phyloP scores from a whole-genome alignment of 1,139 yeast genomes.

The Pichia terricola region DNA sequence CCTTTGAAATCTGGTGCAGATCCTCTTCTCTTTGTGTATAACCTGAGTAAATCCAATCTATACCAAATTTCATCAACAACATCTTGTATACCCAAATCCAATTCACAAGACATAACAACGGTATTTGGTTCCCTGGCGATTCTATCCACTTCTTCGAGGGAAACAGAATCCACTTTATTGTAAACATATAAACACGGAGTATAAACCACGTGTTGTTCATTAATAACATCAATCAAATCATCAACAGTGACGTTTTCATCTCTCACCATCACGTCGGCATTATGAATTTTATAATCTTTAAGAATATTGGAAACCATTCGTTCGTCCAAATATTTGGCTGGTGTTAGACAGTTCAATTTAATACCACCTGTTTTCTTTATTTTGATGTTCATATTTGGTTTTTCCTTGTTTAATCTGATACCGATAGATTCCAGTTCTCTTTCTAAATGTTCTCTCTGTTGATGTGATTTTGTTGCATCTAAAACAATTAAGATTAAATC shows the following conservation, averaged over 20 bases:
- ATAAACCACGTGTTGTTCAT: conserved; percentile 78
- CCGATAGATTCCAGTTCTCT: conserved; percentile 91
- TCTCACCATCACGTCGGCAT: conserved; percentile 84
- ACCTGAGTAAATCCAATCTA: conserved; percentile 65
- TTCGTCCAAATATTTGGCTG: conserved; percentile 77
- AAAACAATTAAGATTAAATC: conserved; percentile 87
- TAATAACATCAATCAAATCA: conserved; percentile 86
- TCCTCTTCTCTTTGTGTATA: conserved; percentile 85
- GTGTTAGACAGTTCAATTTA: conserved; percentile 68
- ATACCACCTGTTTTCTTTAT: conserved; percentile 87
- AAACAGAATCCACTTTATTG: conserved; percentile 92
- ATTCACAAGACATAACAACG: conserved; percentile 85
- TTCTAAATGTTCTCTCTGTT: conserved; percentile 80
- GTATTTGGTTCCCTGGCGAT: conserved; percentile 89
- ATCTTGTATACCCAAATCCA: conserved; percentile 78
- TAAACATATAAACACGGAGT: conserved; percentile 88
- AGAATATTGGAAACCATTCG: conserved; percentile 67
- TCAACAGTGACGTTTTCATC: conserved; percentile 89
- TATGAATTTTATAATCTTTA: conserved; percentile 82
- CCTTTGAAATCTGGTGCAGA: conserved; percentile 70
- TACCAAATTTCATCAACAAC: conserved; percentile 91
- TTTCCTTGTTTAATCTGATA: conserved; percentile 69
- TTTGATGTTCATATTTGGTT: conserved; percentile 74
- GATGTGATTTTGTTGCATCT: conserved; percentile 89
- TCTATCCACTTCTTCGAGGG: conserved; percentile 87